Conservation (phyloP, 2,329 filamentous ascomycete genomes). For the Trichoderma koningii region DNA sequence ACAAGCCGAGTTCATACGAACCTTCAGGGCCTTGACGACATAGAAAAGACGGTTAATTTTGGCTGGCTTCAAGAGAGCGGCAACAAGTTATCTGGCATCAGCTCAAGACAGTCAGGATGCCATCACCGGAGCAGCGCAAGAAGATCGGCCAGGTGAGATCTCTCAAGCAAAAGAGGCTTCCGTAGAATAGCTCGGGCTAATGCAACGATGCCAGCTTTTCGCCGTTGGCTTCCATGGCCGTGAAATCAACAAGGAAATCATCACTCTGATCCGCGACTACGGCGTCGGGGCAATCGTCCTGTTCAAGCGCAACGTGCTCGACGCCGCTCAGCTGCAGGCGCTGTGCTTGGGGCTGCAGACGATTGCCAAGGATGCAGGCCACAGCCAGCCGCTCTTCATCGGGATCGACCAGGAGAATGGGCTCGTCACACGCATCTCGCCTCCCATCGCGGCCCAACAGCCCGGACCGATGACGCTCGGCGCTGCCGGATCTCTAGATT, state of each 20-base stretch:
- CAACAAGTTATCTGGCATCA: neutral
- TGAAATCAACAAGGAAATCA: constrained; percentile 32
- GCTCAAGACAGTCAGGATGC: constrained; percentile 16
- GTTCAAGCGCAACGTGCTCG: constrained; percentile 35
- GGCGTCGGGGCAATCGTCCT: constrained; percentile 35
- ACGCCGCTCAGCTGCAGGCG: constrained; percentile 31
- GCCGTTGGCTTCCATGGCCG: constrained; percentile 35
- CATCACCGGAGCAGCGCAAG: constrained; percentile 28
- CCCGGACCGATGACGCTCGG: constrained; percentile 35
- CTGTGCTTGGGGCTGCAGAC: constrained; percentile 33
- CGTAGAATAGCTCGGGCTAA: neutral
- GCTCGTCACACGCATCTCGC: constrained; percentile 35
- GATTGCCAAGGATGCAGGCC: constrained; percentile 33
- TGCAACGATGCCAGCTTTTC: constrained; percentile 30
- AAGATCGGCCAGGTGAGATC: constrained; percentile 27
- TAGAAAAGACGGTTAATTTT: neutral
- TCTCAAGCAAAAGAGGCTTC: neutral
- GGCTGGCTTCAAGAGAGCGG: neutral
- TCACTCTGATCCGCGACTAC: constrained; percentile 34
- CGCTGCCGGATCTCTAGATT: constrained; percentile 30
- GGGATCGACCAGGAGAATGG: constrained; percentile 37
- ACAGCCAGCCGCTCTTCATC: constrained; percentile 34
- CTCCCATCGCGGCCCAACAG: constrained; percentile 33
- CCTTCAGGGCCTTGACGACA: neutral
- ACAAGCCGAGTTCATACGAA: neutral